Percentiles rank a stretch among this genome's conserved stretches.
Conservation (phyloP, 805 yeast genomes). For the Lipomyces lipofer region DNA sequence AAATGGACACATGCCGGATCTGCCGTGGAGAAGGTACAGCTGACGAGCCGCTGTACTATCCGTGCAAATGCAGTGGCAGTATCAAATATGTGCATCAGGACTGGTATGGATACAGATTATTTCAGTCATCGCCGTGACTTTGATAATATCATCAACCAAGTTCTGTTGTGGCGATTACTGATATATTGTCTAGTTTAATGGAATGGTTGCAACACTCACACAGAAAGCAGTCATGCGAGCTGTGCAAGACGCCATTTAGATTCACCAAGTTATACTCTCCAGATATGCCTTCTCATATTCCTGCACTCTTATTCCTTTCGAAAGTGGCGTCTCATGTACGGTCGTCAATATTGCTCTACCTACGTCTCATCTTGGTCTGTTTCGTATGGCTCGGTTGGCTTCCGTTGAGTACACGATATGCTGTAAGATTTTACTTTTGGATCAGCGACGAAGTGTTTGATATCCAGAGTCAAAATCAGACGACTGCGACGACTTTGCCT, state of each 20-base stretch:
- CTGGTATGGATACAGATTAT: too few species aligned
- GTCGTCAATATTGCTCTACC: slow-evolving; percentile 24
- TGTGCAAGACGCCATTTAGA: slow-evolving; percentile 74
- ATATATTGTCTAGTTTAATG: slow-evolving; percentile 44
- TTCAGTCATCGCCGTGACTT: neutral
- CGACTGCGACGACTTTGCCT: slow-evolving; percentile 7
- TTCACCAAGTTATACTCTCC: slow-evolving; percentile 65
- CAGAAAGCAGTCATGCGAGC: slow-evolving; percentile 73
- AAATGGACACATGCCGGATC: slow-evolving; percentile 69
- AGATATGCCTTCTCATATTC: slow-evolving; percentile 64
- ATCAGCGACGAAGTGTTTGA: slow-evolving; percentile 27
- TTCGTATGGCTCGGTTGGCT: slow-evolving; percentile 36
- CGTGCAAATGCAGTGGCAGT: slow-evolving; percentile 92
- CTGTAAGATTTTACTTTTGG: slow-evolving; percentile 32
- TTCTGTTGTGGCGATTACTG: neutral
- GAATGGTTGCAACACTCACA: slow-evolving; percentile 81
- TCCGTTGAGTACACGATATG: slow-evolving; percentile 33
- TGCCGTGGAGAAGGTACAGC: slow-evolving; percentile 88
- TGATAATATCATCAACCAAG: too few species aligned
- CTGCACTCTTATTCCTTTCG: slow-evolving; percentile 50
- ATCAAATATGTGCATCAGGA: slow-evolving; percentile 92
- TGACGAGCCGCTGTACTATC: slow-evolving; percentile 79
- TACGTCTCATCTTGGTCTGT: slow-evolving; percentile 28
- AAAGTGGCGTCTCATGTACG: slow-evolving; percentile 40
- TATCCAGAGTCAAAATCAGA: slow-evolving; percentile 8